These are phyloP conservation scores for Aspergillus arachidicola DNA, from an alignment of 2,329 filamentous ascomycete species.

Conservation along the genomic window DNA sequence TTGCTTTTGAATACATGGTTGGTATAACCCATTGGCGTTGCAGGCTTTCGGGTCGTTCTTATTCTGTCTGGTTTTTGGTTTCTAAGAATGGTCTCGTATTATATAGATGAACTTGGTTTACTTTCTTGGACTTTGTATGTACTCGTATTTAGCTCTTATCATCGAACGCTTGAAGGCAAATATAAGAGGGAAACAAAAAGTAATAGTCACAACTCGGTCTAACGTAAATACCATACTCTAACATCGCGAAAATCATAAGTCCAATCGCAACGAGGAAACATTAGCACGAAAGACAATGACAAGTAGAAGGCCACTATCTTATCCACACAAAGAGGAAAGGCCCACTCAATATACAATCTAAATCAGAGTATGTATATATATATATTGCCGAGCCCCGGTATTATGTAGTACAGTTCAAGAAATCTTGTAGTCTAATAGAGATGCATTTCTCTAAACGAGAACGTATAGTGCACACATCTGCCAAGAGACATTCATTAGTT, in stretches of 20 bases:
- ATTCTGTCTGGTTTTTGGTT: not conserved
- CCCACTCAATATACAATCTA: too few species aligned
- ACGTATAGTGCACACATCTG: constrained; percentile 65
- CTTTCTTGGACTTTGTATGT: not conserved
- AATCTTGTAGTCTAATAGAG: not conserved
- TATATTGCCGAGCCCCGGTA: not conserved
- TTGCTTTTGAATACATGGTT: not conserved
- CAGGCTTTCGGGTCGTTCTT: not conserved
- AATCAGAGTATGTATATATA: not conserved
- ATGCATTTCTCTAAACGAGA: constrained; percentile 45
- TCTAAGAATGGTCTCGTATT: not conserved
- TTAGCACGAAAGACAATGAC: not conserved
- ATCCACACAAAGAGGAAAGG: too few species aligned
- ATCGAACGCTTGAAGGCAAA: not conserved
- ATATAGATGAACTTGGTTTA: not conserved
- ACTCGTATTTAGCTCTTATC: not conserved
- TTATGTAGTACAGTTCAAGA: constrained; percentile 2
- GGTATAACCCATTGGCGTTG: not conserved
- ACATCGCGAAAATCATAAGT: not conserved
- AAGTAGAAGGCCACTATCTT: not conserved
- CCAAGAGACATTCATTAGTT: constrained; percentile 2
- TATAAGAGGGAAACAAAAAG: too few species aligned
- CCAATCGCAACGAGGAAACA: not conserved
- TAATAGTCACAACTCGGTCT: not conserved
- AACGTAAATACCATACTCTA: not conserved